A percentile compares a stretch with the other conserved stretches of the same genome.
Evolutionary conservation across 2,329 filamentous ascomycete species (phyloP).

Genomic region (Furcasterigmium sp.): DNA sequence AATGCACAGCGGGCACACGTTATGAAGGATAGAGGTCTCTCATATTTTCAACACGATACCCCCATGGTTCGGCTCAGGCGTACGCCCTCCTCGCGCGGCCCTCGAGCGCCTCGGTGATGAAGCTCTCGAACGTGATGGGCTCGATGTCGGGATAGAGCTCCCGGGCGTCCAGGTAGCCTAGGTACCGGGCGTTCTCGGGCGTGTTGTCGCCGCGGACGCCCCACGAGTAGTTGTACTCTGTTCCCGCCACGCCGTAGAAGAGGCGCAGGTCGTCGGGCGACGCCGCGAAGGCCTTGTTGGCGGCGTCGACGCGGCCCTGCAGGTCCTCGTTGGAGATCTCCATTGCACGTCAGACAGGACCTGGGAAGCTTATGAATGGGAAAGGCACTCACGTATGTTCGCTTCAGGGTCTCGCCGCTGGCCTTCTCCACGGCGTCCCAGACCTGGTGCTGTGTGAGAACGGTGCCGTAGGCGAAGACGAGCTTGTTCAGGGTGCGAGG

Average conservation of each 20-base stretch:
- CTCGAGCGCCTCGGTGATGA: constrained; percentile 1
- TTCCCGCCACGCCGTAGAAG: neutral
- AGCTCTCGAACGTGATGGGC: constrained; percentile 4
- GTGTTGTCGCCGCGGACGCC: constrained; percentile 47
- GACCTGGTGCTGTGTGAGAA: constrained; percentile 39
- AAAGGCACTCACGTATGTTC: no score
- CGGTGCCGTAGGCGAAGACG: constrained; percentile 42
- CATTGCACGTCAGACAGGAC: no score
- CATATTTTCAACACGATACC: no score
- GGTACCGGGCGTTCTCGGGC: constrained; percentile 44
- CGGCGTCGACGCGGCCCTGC: neutral
- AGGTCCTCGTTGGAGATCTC: neutral
- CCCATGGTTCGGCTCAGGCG: no score
- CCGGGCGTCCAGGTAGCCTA: constrained; percentile 46
- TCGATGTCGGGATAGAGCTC: constrained; percentile 48
- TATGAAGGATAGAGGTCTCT: no score
- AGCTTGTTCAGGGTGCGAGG: constrained; percentile 46
- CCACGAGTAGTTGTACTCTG: constrained; percentile 39
- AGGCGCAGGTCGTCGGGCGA: neutral
- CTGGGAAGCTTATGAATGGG: no score
- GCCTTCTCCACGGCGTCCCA: constrained; percentile 38
- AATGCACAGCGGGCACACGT: no score
- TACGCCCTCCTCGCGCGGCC: neutral
- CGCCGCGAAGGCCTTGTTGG: neutral
- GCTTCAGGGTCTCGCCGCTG: constrained; percentile 39